These are phyloP conservation scores for Papilionanthe hybrid DNA, from an alignment of 116 monocot species.

Conservation along the genomic window DNA sequence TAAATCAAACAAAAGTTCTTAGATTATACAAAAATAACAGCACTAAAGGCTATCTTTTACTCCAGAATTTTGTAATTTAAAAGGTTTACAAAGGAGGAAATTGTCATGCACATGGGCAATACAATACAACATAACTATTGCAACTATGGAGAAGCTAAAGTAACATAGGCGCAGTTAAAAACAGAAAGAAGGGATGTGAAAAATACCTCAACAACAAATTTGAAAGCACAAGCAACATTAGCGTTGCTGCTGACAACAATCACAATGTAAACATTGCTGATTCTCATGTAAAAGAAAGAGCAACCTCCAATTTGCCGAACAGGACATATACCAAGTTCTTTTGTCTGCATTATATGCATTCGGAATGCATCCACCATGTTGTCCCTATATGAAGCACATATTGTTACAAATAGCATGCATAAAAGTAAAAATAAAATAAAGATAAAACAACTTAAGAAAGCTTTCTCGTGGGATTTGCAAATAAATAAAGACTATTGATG, in stretches of 20 bases:
- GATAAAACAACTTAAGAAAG: neutral
- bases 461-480: neutral
- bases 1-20: neutral
- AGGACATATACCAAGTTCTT: conserved; percentile 95
- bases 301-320: conserved; percentile 96
- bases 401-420: neutral
- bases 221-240: conserved; percentile 98
- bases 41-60: neutral
- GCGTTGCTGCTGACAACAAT: conserved; percentile 99
- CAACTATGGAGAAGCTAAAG: neutral
- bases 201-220: conserved; percentile 95
- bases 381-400: conserved; percentile 40
- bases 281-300: conserved; percentile 97
- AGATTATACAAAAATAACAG: neutral
- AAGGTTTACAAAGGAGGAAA: neutral
- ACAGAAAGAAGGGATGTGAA: neutral
- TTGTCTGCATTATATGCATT: conserved; percentile 97
- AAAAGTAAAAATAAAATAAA: neutral
- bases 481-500: neutral
- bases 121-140: neutral
- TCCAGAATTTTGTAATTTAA: neutral
- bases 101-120: neutral
- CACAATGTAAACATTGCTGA: conserved; percentile 96
- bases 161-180: neutral
- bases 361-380: conserved; percentile 99